phyloP scores from a whole-genome alignment of 2,329 filamentous ascomycete genomes.

The Colletotrichum lindemuthianum region DNA sequence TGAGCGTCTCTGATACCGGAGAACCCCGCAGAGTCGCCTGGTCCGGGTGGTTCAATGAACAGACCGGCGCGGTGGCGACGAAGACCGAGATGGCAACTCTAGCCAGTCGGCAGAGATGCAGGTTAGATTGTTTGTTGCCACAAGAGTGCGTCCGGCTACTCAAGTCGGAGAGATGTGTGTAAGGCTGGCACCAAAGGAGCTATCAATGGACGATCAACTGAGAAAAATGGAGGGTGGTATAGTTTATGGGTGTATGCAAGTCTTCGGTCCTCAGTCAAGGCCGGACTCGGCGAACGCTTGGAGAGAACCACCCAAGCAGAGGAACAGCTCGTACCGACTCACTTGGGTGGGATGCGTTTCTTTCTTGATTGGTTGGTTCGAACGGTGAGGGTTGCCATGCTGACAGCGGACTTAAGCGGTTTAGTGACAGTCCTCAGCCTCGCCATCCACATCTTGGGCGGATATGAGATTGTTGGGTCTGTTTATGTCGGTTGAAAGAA shows the following conservation, averaged over 20 bases:
- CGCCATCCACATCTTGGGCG: not conserved
- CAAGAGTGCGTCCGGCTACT: not conserved
- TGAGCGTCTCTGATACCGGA: slow-evolving; percentile 3
- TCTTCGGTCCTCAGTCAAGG: slow-evolving; percentile 1
- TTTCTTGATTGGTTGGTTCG: slow-evolving; percentile 6
- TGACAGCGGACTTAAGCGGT: not conserved
- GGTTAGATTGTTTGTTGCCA: slow-evolving; percentile 24
- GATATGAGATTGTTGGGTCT: too few relatives aligned
- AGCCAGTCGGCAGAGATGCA: not conserved
- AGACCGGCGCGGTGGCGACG: slow-evolving; percentile 15
- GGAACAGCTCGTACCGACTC: not conserved
- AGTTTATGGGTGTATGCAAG: slow-evolving; percentile 24
- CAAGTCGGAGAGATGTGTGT: slow-evolving; percentile 2
- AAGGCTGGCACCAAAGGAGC: slow-evolving; percentile 18
- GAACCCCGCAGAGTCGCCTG: slow-evolving; percentile 4
- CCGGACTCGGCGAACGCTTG: slow-evolving; percentile 13
- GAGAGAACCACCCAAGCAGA: slow-evolving; percentile 1
- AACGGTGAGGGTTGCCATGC: not conserved
- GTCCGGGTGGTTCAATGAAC: not conserved
- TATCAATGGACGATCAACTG: not conserved
- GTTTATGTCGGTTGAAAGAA: too few relatives aligned
- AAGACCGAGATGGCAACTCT: not conserved
- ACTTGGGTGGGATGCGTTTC: not conserved
- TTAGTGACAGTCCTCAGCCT: slow-evolving; percentile 2
- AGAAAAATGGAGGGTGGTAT: slow-evolving; percentile 13